phyloP scores from a whole-genome alignment of 2,329 filamentous ascomycete species.

The Didymellaceae sp. region DNA sequence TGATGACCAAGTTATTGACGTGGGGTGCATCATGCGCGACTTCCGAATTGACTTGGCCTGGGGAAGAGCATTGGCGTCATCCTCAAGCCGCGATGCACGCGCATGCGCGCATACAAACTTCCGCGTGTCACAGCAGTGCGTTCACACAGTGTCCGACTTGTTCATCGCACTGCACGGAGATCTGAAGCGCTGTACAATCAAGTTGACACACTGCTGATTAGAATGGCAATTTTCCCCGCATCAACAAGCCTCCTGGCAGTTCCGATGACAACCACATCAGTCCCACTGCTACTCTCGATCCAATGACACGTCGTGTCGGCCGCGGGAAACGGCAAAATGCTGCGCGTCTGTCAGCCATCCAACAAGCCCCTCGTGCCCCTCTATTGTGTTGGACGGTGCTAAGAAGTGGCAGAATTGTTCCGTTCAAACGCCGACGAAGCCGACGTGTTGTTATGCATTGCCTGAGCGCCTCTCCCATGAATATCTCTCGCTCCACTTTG shows the following conservation, averaged over 20 bases:
- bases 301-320: slow-evolving; percentile 25
- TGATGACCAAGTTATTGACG: slow-evolving; percentile 18
- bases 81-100: slow-evolving; percentile 12
- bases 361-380: slow-evolving; percentile 34
- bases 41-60: slow-evolving; percentile 36
- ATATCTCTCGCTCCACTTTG: slow-evolving; percentile 9
- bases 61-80: slow-evolving; percentile 35
- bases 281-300: slow-evolving; percentile 9
- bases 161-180: too few relatives aligned
- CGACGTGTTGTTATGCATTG: slow-evolving; percentile 15
- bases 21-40: slow-evolving; percentile 35
- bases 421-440: slow-evolving; percentile 39
- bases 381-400: slow-evolving; percentile 21
- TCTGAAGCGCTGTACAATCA: background rate
- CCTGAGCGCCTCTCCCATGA: slow-evolving; percentile 12
- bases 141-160: slow-evolving; percentile 1
- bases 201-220: slow-evolving; percentile 3
- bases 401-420: slow-evolving; percentile 33
- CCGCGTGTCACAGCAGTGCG: slow-evolving; percentile 6
- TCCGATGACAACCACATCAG: background rate
- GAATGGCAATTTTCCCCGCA: slow-evolving; percentile 10
- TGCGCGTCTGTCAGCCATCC: slow-evolving; percentile 21
- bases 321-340: slow-evolving; percentile 41
- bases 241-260: background rate
- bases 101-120: slow-evolving; percentile 12